A percentile compares a stretch with the other conserved stretches of the same genome.
Evolutionary conservation across 1,284 basidiomycete genomes (phyloP).

Genomic region (Phylloporus sp.): DNA sequence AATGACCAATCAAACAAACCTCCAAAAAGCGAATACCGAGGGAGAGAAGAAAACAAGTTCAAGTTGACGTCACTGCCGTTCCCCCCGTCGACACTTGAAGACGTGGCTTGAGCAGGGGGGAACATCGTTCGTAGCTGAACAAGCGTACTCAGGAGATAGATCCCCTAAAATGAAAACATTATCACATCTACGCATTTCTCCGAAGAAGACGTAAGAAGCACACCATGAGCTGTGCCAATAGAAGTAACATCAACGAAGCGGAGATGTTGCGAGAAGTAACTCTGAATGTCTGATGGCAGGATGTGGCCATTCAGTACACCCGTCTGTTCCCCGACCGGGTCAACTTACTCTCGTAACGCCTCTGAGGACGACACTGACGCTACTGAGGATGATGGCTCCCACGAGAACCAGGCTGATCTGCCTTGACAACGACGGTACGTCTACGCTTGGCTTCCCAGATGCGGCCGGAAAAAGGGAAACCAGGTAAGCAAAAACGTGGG

Average conservation of each 20-base stretch:
- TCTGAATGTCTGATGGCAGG: conserved; percentile 51
- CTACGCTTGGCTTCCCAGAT: conserved; percentile 27
- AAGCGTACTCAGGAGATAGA: conserved; percentile 77
- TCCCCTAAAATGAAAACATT: conserved; percentile 51
- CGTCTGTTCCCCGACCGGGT: conserved; percentile 7
- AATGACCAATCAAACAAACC: conserved; percentile 75
- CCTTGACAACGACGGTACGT: conserved; percentile 55
- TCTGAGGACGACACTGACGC: conserved; percentile 65
- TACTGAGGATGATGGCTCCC: conserved; percentile 72
- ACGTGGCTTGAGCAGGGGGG: conserved; percentile 46
- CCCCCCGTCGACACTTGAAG: conserved; percentile 24
- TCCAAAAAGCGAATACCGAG: conserved; percentile 74
- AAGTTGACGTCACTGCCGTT: conserved; percentile 49
- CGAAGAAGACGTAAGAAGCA: conserved; percentile 25
- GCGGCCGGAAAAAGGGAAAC: conserved; percentile 48
- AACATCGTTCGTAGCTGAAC: conserved; percentile 79
- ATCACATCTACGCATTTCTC: conserved; percentile 5
- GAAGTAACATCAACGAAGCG: conserved; percentile 71
- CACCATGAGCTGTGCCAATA: conserved; percentile 81
- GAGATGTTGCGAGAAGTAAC: conserved; percentile 70
- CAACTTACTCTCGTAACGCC: conserved; percentile 63
- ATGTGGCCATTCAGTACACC: not conserved
- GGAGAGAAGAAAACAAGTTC: conserved; percentile 77
- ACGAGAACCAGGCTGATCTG: conserved; percentile 74
- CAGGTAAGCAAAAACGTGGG: conserved; percentile 56